Evolutionary conservation across 768 basidiomycete species (phyloP), one percentile per base, ranked within the genome.

Genomic region (Sistotremastrum niveocremeum): DNA sequence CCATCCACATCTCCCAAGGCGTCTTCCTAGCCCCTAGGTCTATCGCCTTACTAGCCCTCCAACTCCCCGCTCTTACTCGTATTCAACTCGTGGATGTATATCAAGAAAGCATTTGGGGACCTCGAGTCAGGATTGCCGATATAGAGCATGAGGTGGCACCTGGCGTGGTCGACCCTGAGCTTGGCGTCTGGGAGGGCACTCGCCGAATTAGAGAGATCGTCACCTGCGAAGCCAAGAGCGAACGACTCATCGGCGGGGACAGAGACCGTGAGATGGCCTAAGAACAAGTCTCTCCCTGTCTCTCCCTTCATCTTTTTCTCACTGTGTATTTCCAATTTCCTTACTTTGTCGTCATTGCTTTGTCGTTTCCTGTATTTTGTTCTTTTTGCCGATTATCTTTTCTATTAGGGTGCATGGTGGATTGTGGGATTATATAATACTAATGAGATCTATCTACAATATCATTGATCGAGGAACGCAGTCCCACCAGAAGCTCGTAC

Each of bases 61-160:
- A 4, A 30, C 50, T 45, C 10, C 50, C 44, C 8, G 48, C 44
- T 32, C 59, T 76, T 28, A 52, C 58, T 46, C 41, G 52, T 31
- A 55, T 77, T 29, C 59, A 63, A 37, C 60, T 76, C 5, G 68
- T 76, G n/a, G 77, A 79, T 48, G 67, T 66, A 20, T 78, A 77
- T 52, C 57, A 59, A 7, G 70, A 65, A 40, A 75, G 75, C 47
- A 79, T 80, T 30, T 78, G 77, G 77, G 77, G 74, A 37, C 61
- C 62, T 2, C 64, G 77, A 33, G 49, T 78, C 31, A 66, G 76
- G 10, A 60, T 69, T 36, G 64, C 65, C 8, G 72, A 77, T 51
- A 52, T 77, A 8, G 71, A 74, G 57, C 54, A 50, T 10, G 69
- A 65, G 5, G 61, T 58, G 9, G 49, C 51, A 12, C 39, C 42